phyloP scores from a whole-genome alignment of 371 early-diverging fungal genomes.

The Entomophthora muscae region DNA sequence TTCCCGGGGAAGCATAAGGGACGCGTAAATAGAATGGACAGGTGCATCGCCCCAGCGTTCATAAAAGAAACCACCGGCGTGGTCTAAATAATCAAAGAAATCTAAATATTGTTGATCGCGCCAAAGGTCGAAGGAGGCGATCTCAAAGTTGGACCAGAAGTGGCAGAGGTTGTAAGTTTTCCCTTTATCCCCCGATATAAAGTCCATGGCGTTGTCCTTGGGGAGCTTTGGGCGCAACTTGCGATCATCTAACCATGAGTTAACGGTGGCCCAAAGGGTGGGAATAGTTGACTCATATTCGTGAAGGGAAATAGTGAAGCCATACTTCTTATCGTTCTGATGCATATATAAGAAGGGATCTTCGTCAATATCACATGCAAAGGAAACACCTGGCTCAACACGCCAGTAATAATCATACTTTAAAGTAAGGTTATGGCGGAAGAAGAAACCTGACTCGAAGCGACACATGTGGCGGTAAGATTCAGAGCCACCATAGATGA shows the following conservation, averaged over 20 bases:
- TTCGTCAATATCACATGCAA: conserved; percentile 68
- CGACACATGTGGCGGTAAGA: conserved; percentile 92
- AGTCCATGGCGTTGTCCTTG: conserved; percentile 19
- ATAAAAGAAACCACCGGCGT: conserved; percentile 82
- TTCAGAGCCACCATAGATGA: conserved; percentile 70
- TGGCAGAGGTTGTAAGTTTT: conserved; percentile 41
- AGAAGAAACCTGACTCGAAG: conserved; percentile 83
- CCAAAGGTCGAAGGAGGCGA: conserved; percentile 70
- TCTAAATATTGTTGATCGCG: conserved; percentile 41
- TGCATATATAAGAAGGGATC: conserved; percentile 82
- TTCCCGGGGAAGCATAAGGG: conserved; percentile 36
- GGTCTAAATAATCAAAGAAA: conserved; percentile 72
- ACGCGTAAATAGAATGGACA: conserved; percentile 70
- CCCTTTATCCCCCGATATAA: conserved; percentile 16
- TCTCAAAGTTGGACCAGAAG: conserved; percentile 96
- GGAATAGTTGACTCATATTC: conserved; percentile 70
- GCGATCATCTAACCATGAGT: conserved; percentile 27
- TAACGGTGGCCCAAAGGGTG: conserved; percentile 52
- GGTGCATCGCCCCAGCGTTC: conserved; percentile 97
- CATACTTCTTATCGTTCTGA: conserved; percentile 69
- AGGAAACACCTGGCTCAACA: conserved; percentile 81
- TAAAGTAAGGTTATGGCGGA: conserved; percentile 54
- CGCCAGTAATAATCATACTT: conserved; percentile 90
- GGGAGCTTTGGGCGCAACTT: conserved; percentile 12
- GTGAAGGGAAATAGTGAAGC: conserved; percentile 51